Evolutionary conservation across 2,329 filamentous ascomycete species (phyloP).

Genomic region (Zelopaecilomyces penicillatus): DNA sequence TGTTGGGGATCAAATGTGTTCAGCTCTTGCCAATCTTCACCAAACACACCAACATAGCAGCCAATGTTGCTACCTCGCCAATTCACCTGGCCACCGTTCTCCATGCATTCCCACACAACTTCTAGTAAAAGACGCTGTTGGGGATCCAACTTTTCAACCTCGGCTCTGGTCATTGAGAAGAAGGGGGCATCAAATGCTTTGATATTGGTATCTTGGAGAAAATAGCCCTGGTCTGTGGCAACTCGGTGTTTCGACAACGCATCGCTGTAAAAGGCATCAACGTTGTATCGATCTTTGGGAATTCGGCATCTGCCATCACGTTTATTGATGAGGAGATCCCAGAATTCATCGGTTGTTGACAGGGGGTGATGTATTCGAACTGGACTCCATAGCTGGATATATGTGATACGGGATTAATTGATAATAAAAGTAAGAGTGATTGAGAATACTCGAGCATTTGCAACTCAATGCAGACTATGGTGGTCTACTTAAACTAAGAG

Average conservation of each 20-base stretch:
- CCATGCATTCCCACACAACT: constrained; percentile 20
- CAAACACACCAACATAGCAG: constrained; percentile 22
- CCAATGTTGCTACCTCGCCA: constrained; percentile 19
- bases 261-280: constrained; percentile 15
- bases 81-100: constrained; percentile 17
- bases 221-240: constrained; percentile 17
- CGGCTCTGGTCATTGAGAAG: constrained; percentile 20
- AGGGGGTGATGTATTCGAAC: constrained; percentile 8
- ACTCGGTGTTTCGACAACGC: constrained; percentile 5
- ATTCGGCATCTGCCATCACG: constrained; percentile 16
- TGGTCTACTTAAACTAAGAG: no score
- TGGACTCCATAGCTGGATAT: not conserved
- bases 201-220: constrained; percentile 17
- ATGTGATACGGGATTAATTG: no score
- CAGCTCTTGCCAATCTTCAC: constrained; percentile 19
- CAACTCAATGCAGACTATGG: no score
- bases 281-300: constrained; percentile 19
- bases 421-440: no score
- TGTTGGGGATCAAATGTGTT: constrained; percentile 13
- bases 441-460: no score
- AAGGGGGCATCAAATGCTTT: constrained; percentile 22
- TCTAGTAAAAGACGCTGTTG: constrained; percentile 20
- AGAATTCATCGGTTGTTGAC: constrained; percentile 18
- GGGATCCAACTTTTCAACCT: constrained; percentile 22
- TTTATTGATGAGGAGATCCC: constrained; percentile 23